A percentile compares a stretch with the other conserved stretches of the same genome.
Conservation (phyloP, 2,329 filamentous ascomycete genomes). For the Dactylellina drechsleri region DNA sequence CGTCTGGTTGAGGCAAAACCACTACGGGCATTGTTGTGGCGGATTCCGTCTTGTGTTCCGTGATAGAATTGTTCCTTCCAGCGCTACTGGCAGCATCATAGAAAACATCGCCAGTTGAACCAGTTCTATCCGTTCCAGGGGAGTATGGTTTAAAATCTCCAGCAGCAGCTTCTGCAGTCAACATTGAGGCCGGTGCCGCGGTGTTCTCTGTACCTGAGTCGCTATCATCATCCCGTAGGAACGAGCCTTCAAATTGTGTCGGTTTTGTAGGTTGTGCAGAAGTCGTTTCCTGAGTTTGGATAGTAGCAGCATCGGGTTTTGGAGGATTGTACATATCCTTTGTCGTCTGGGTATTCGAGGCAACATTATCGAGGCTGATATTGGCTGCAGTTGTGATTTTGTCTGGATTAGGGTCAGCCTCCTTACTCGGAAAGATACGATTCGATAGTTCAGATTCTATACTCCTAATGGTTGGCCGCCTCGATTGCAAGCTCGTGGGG, state of each 20-base stretch:
- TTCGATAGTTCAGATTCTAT: conserved; percentile 53
- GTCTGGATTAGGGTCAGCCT: conserved; percentile 29
- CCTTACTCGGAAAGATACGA: conserved; percentile 37
- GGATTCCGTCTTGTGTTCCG: conserved; percentile 29
- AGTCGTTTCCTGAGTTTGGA: conserved; percentile 24
- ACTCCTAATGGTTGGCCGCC: conserved; percentile 47
- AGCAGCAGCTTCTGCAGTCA: conserved; percentile 2
- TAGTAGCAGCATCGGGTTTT: conserved; percentile 21
- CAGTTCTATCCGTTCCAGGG: conserved; percentile 39
- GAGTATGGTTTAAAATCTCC: conserved; percentile 32
- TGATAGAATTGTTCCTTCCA: conserved; percentile 38
- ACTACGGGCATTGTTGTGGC: conserved; percentile 33
- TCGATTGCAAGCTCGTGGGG: conserved; percentile 27
- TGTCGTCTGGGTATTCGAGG: conserved; percentile 22
- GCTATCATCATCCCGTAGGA: conserved; percentile 42
- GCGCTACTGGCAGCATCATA: conserved; percentile 38
- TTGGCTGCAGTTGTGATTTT: conserved; percentile 52
- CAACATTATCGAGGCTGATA: conserved; percentile 44
- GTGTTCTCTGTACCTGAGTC: conserved; percentile 37
- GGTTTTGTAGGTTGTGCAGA: conserved; percentile 23
- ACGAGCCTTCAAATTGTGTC: conserved; percentile 39
- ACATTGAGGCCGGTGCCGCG: not conserved
- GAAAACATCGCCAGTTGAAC: conserved; percentile 47
- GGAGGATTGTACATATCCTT: conserved; percentile 52
- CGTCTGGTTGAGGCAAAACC: conserved; percentile 49